Conservation (phyloP, 2,329 filamentous ascomycete genomes). For the Fusarium foetens region DNA sequence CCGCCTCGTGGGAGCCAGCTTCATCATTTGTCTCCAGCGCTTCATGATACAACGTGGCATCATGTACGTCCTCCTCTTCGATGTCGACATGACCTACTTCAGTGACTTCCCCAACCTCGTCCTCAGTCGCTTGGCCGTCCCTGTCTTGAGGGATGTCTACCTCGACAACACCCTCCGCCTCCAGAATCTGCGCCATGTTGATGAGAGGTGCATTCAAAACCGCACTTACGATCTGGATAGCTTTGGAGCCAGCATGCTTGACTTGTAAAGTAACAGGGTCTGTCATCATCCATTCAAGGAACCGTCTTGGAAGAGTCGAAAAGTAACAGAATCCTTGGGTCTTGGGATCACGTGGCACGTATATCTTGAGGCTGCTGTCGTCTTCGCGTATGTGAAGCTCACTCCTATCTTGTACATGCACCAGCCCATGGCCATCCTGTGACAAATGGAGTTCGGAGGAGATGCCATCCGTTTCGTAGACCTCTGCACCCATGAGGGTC, state of each 20-base stretch:
- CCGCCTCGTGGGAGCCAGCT: not conserved
- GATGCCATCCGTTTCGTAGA: constrained; percentile 48
- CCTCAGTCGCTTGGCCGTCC: not conserved
- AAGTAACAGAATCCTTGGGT: constrained; percentile 46
- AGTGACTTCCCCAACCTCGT: not conserved
- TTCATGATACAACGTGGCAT: not conserved
- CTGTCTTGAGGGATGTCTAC: constrained; percentile 2
- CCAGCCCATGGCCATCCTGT: constrained; percentile 39
- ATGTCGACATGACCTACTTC: not conserved
- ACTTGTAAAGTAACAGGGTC: constrained; percentile 27
- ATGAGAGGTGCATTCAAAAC: constrained; percentile 32
- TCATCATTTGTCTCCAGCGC: not conserved
- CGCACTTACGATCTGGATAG: constrained; percentile 18
- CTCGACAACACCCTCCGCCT: constrained; percentile 36
- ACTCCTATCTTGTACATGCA: constrained; percentile 30
- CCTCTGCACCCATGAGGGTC: constrained; percentile 22
- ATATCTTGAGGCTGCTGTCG: constrained; percentile 39
- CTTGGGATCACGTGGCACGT: constrained; percentile 45
- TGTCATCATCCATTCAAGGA: constrained; percentile 52
- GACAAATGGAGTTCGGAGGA: constrained; percentile 42
- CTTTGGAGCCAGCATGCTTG: not conserved
- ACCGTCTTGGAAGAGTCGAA: constrained; percentile 38
- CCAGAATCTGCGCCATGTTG: constrained; percentile 30
- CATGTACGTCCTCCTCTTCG: not conserved
- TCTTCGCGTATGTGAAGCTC: constrained; percentile 47